These are phyloP conservation scores for Pseudogymnoascus sp. DNA, from an alignment of 2,329 filamentous ascomycete genomes.

Conservation along the genomic window DNA sequence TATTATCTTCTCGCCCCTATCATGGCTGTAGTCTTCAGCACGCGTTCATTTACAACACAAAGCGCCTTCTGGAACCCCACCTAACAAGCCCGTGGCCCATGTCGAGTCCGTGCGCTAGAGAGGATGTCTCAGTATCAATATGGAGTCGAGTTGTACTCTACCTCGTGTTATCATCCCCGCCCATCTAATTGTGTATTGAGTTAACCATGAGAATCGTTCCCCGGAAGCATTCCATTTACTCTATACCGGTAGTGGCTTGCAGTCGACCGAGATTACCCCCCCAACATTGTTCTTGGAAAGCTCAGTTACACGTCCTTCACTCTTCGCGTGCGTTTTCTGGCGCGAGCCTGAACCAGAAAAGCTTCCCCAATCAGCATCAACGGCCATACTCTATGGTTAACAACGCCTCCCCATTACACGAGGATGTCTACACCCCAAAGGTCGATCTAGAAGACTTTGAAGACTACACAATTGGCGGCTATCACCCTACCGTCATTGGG, in stretches of 20 bases:
- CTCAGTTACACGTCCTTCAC: background rate
- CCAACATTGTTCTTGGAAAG: background rate
- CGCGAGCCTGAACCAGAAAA: background rate
- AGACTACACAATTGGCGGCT: constrained; percentile 28
- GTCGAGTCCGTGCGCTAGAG: background rate
- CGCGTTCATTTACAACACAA: background rate
- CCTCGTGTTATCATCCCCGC: background rate
- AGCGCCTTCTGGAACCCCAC: background rate
- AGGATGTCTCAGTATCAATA: background rate
- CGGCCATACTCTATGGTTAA: background rate
- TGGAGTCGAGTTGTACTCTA: background rate
- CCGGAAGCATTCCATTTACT: background rate
- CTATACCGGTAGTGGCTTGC: background rate
- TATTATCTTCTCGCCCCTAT: background rate
- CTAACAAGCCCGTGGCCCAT: background rate
- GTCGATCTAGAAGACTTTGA: constrained; percentile 8
- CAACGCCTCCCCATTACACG: background rate
- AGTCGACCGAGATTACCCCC: background rate
- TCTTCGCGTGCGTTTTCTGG: background rate
- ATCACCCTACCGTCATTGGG: constrained; percentile 35
- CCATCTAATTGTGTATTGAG: background rate
- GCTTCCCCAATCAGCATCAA: background rate
- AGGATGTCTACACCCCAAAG: background rate
- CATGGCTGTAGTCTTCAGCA: background rate
- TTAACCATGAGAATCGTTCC: background rate